These are phyloP conservation scores for Amaranthus tricolor DNA, from an alignment of 179 eudicot species.

Conservation along the genomic window DNA sequence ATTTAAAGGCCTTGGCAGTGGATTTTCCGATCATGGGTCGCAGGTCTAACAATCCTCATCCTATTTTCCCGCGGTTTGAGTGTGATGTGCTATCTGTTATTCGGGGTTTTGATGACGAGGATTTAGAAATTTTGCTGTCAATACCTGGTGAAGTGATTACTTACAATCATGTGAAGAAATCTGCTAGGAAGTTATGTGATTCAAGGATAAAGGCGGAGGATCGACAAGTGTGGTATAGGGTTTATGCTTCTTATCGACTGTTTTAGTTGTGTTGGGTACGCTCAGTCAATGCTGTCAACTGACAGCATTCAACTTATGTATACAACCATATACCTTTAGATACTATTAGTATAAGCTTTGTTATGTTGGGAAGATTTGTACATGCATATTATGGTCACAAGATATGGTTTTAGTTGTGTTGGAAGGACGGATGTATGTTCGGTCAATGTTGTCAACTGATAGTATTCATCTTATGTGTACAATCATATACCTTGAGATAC, in stretches of 20 bases:
- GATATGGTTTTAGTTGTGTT: background rate
- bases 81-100: slow-evolving; percentile 27
- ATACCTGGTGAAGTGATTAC: slow-evolving; percentile 30
- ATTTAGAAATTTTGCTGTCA: slow-evolving; percentile 26
- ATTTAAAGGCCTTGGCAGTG: slow-evolving; percentile 17
- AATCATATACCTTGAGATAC: no score
- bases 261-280: background rate
- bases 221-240: slow-evolving; percentile 29
- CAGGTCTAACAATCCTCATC: slow-evolving; percentile 16
- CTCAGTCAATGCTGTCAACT: background rate
- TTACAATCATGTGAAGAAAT: slow-evolving; percentile 19
- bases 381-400: background rate
- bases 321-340: no score
- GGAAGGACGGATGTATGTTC: background rate
- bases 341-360: no score
- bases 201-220: slow-evolving; percentile 14
- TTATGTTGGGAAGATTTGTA: background rate
- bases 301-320: background rate
- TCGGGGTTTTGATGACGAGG: slow-evolving; percentile 17
- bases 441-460: background rate
- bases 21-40: slow-evolving; percentile 27
- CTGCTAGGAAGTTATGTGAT: slow-evolving; percentile 21
- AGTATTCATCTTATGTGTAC: background rate
- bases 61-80: slow-evolving; percentile 27
- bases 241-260: slow-evolving; percentile 24